Evolutionary conservation across 2,329 filamentous ascomycete genomes (phyloP), one percentile per base, ranked within the genome.

Genomic region (Aspergillus glaucus): DNA sequence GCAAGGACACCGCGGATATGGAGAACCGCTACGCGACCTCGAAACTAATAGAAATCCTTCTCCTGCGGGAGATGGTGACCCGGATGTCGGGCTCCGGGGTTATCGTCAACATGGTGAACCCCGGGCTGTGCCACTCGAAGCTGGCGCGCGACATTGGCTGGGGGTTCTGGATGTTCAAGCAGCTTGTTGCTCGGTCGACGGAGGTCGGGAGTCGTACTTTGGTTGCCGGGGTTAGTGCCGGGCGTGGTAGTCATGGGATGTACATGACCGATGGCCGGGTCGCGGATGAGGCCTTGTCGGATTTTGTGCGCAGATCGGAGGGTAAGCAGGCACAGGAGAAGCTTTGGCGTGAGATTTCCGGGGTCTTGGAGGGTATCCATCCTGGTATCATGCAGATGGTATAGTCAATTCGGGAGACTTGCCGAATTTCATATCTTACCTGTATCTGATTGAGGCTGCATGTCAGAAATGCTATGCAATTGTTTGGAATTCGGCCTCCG

Each of bases 71-170:
- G 32, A 54, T 71, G 17, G 24, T 30, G 1, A 22, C n/a, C 8
- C 51, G 62, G 2, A 30, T 51, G 30, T 43, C 56, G 24, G 47
- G 54, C 6, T 53, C 61, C 39, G 57, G 63, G 9, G 70, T 79
- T 41, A 71, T 68, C 3, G 52, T 80, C 47, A 79, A 79, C 57
- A 64, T 65, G 34, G 58, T 75, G 19, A 77, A 76, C 50, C 78
- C 78, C 0, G 77, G 77, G 1, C 63, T 75, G 21, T 80, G 77
- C 12, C 41, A 43, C 26, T 43, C 41, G 10, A n/a, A 26, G 15
- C 24, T 43, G 14, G 22, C n/a, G 6, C 41, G 41, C 14, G 41
- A 43, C 2, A n/a, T 19, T 22, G 41, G 24, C 22, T 43, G 41
- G 41, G 41, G 41, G 9, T n/a, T 26, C 8, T 43, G 41, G 41